Evolutionary conservation across 371 early-diverging fungal genomes (phyloP).

Genomic region (Cokeromyces recurvatus): DNA sequence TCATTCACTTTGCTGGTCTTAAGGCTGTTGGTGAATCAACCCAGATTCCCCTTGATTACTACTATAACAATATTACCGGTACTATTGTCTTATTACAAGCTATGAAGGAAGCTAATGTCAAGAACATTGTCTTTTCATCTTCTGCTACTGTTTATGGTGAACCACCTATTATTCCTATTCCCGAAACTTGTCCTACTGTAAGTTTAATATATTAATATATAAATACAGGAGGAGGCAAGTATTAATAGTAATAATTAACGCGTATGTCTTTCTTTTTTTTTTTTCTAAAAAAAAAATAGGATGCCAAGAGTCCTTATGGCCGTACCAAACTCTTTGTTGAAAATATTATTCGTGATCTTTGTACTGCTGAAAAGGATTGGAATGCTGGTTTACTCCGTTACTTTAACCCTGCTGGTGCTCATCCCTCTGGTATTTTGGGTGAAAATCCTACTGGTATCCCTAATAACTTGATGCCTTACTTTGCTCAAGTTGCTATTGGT

Average conservation of each 20-base stretch:
- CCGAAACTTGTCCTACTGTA: conserved; percentile 53
- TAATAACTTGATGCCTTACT: conserved; percentile 86
- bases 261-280: background rate
- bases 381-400: conserved; percentile 77
- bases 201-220: too few species aligned
- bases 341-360: conserved; percentile 71
- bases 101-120: conserved; percentile 58
- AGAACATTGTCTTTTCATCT: conserved; percentile 74
- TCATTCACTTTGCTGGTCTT: conserved; percentile 81
- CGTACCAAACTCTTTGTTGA: conserved; percentile 84
- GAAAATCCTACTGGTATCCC: conserved; percentile 82
- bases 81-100: conserved; percentile 62
- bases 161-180: conserved; percentile 46
- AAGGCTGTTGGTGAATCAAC: conserved; percentile 85
- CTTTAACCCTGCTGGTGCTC: conserved; percentile 91
- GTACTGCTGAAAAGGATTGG: conserved; percentile 59
- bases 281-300: conserved; percentile 20
- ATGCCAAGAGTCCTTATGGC: conserved; percentile 80
- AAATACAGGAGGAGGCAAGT: too few species aligned
- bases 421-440: conserved; percentile 81
- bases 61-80: conserved; percentile 76
- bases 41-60: conserved; percentile 78
- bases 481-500: conserved; percentile 79
- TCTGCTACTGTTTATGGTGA: conserved; percentile 77
- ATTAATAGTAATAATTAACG: too few species aligned